Percentiles rank a stretch among this genome's conserved stretches.
Conservation (phyloP, 176 grass and related monocot species). For the Bolboschoenus planiculmis region DNA sequence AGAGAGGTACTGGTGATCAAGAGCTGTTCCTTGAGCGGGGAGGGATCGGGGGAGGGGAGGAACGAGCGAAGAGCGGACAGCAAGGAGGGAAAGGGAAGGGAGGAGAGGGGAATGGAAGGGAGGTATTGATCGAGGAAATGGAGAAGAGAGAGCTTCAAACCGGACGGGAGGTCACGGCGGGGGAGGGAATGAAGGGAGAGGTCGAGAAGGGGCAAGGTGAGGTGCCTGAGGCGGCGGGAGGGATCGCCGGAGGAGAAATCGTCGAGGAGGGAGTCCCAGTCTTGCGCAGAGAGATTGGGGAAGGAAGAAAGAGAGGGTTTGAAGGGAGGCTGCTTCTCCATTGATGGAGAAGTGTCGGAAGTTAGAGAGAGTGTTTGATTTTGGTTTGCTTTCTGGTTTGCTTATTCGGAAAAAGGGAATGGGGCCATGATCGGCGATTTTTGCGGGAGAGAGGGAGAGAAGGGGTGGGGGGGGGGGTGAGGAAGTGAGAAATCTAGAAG, state of each 20-base stretch:
- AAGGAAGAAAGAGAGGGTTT: too few relatives aligned
- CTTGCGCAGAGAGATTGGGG: slow-evolving; percentile 42
- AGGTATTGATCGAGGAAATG: slow-evolving; percentile 53
- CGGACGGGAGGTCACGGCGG: slow-evolving; percentile 71
- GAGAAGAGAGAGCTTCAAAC: slow-evolving; percentile 42
- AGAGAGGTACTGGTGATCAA: slow-evolving; percentile 60
- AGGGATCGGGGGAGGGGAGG: slow-evolving; percentile 38
- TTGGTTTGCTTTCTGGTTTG: background rate
- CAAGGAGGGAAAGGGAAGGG: slow-evolving; percentile 24
- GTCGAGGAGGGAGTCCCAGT: slow-evolving; percentile 61
- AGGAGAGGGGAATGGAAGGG: slow-evolving; percentile 16
- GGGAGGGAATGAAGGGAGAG: slow-evolving; percentile 57
- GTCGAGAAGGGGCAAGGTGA: slow-evolving; percentile 66
- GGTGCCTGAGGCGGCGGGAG: slow-evolving; percentile 43
- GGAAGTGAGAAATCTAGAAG: too few relatives aligned
- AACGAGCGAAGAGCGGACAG: slow-evolving; percentile 31
- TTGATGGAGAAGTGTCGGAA: slow-evolving; percentile 12
- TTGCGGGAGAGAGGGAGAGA: background rate
- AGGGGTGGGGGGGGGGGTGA: background rate
- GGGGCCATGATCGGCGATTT: slow-evolving; percentile 3
- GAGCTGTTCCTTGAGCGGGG: slow-evolving; percentile 45
- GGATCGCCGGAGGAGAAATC: slow-evolving; percentile 47
- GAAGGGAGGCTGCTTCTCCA: slow-evolving; percentile 49
- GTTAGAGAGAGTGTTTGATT: background rate
- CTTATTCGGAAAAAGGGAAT: background rate